Percentiles rank a stretch among this genome's conserved stretches.
Conservation (phyloP, 768 basidiomycete genomes). For the Amanita rimosa region DNA sequence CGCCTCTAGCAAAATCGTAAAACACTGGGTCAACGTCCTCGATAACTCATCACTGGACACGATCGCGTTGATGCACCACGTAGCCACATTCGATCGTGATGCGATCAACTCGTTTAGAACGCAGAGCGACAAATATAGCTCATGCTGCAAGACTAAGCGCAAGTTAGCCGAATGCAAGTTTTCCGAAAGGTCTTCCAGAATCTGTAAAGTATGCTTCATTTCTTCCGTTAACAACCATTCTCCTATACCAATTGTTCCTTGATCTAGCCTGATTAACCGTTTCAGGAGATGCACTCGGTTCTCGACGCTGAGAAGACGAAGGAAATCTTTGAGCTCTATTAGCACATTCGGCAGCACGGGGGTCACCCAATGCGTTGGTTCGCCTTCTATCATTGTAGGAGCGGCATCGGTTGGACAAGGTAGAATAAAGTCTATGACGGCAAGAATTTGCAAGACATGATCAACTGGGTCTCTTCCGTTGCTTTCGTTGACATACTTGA, state of each 20-base stretch:
- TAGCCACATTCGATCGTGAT: slow-evolving; percentile 23
- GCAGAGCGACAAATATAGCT: slow-evolving; percentile 36
- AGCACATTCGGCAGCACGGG: slow-evolving; percentile 47
- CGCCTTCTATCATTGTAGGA: slow-evolving; percentile 2
- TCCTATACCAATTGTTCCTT: slow-evolving; percentile 42
- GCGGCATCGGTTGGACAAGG: slow-evolving; percentile 20
- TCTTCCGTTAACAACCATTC: slow-evolving; percentile 67
- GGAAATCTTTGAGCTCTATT: slow-evolving; percentile 42
- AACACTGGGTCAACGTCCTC: slow-evolving; percentile 24
- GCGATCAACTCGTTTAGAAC: slow-evolving; percentile 35
- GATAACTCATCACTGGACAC: slow-evolving; percentile 32
- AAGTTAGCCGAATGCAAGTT: slow-evolving; percentile 19
- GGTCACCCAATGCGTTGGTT: slow-evolving; percentile 35
- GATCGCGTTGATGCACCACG: slow-evolving; percentile 34
- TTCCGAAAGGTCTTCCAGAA: slow-evolving; percentile 24
- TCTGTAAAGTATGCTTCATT: slow-evolving; percentile 34
- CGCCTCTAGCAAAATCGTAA: slow-evolving; percentile 36
- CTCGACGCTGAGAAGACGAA: slow-evolving; percentile 44
- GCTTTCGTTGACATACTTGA: slow-evolving; percentile 33
- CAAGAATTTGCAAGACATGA: slow-evolving; percentile 43
- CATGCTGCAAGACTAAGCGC: slow-evolving; percentile 30
- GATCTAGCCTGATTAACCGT: slow-evolving; percentile 46
- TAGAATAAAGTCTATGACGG: slow-evolving; percentile 46
- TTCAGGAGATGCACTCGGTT: slow-evolving; percentile 41
- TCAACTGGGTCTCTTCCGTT: slow-evolving; percentile 43